Evolutionary conservation across 192 early-diverging fungal genomes (phyloP), one percentile per base, ranked within the genome.

Genomic region (Coemansia nantahalensis): DNA sequence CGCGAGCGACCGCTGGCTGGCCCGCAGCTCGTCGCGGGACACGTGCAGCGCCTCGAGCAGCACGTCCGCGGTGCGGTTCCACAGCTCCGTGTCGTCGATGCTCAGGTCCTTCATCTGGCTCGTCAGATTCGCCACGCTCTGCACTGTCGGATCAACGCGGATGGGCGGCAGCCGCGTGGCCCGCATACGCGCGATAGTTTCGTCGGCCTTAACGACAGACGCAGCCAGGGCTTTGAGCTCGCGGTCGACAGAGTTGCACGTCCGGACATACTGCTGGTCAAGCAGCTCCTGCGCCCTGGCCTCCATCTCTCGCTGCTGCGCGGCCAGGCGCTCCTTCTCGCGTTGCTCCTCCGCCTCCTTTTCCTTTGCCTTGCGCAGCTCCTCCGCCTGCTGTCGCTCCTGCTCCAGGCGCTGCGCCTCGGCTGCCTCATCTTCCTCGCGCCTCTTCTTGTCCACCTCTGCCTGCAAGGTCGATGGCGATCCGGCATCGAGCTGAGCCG

Each of bases 191-290:
- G 41, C 22, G 24, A 75, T 67, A 13, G 63, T 49, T 11, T 33
- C 24, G 5, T 51, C 56, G 13, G 71, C 55, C 47, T 54, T 36
- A 32, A 37, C 39, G 21, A 75, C 28, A 0, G 71, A 57, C 11
- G n/a, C 12, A 6, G 48, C 55, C 34, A 75, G 44, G 4, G 63
- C 44, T 48, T 59, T 59, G 45, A 75, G 59, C 16, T 75, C 60
- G 38, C 51, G 39, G 44, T 75, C 71, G 17, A 75, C 59, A n/a
- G 12, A 35, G 36, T 75, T 75, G 59, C 63, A 67, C 17, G 64
- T 75, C 7, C 44, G n/a, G 18, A 67, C 56, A 19, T 67, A 75
- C 47, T 75, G 71, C 42, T 61, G 48, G 43, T 54, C 56, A 39
- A 75, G 37, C 19, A 75, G 46, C 42, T 51, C 45, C 24, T 58